Percentiles rank a stretch among this genome's conserved stretches.
These are phyloP conservation scores for Raddia guianensis DNA, from an alignment of 176 grass and related monocot species.

Conservation along the genomic window DNA sequence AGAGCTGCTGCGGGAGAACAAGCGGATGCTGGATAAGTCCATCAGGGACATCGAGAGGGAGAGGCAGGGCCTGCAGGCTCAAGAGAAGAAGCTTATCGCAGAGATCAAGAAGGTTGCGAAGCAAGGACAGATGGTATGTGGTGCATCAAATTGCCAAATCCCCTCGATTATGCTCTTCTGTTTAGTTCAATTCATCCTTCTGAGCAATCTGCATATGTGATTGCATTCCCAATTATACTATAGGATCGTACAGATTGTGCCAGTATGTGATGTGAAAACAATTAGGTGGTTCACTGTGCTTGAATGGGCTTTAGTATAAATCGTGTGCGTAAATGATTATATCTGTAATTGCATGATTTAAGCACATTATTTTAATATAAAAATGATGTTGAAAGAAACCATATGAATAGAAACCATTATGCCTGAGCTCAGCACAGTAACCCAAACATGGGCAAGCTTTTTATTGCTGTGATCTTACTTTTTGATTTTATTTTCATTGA, in stretches of 20 bases:
- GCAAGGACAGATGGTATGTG: slow-evolving; percentile 81
- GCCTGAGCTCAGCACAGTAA: not conserved
- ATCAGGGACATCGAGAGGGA: slow-evolving; percentile 85
- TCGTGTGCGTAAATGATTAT: too few relatives aligned
- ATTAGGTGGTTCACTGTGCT: not conserved
- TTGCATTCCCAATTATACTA: not conserved
- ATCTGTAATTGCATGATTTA: too few relatives aligned
- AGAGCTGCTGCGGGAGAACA: slow-evolving; percentile 92
- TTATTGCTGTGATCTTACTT: not conserved
- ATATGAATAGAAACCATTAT: not conserved
- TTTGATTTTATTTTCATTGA: not conserved
- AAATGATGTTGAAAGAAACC: not conserved
- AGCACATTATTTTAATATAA: not conserved
- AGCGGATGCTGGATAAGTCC: slow-evolving; percentile 71
- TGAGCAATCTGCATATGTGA: not conserved
- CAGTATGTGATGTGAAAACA: not conserved
- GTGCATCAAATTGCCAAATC: not conserved
- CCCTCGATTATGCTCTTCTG: not conserved
- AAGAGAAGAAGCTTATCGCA: slow-evolving; percentile 76
- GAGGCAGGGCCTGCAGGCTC: slow-evolving; percentile 67
- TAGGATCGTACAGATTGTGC: not conserved
- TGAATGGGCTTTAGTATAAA: not conserved
- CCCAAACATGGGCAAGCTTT: not conserved
- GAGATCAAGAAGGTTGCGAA: slow-evolving; percentile 84
- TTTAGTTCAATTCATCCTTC: not conserved